These are phyloP conservation scores for Aspergillus sp. DNA, from an alignment of 2,329 filamentous ascomycete genomes.

Conservation along the genomic window DNA sequence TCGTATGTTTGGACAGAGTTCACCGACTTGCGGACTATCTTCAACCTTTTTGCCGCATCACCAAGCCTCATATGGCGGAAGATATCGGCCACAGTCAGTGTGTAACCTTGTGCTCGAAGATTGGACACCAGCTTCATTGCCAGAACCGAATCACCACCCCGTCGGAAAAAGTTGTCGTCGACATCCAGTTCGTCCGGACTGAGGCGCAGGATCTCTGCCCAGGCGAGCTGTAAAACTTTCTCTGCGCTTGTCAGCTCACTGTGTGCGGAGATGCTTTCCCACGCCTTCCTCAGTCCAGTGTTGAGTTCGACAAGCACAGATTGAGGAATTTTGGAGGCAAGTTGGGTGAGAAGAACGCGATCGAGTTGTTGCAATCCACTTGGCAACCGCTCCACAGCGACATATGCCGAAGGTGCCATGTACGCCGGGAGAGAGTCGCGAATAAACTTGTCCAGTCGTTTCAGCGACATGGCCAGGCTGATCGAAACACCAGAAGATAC, in stretches of 20 bases:
- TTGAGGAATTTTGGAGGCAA: slow-evolving; percentile 29
- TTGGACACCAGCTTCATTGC: slow-evolving; percentile 57
- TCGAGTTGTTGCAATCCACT: slow-evolving; percentile 25
- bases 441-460: slow-evolving; percentile 44
- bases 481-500: slow-evolving; percentile 26
- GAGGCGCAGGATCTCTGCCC: slow-evolving; percentile 28
- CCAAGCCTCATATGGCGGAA: slow-evolving; percentile 47
- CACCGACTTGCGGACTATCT: slow-evolving; percentile 32
- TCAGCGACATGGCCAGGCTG: slow-evolving; percentile 35
- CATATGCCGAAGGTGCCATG: slow-evolving; percentile 45
- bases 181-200: slow-evolving; percentile 46
- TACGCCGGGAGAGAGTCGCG: slow-evolving; percentile 46
- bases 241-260: slow-evolving; percentile 36
- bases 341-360: slow-evolving; percentile 28
- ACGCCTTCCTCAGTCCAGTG: slow-evolving; percentile 27
- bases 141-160: slow-evolving; percentile 60
- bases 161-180: slow-evolving; percentile 60
- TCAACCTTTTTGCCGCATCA: slow-evolving; percentile 54
- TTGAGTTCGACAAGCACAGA: slow-evolving; percentile 14
- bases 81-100: slow-evolving; percentile 50
- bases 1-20: slow-evolving; percentile 27
- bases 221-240: slow-evolving; percentile 32
- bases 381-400: slow-evolving; percentile 42
- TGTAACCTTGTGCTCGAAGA: slow-evolving; percentile 42
- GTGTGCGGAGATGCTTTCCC: slow-evolving; percentile 30